Evolutionary conservation across 2,329 filamentous ascomycete genomes (phyloP).

Genomic region (Ophiostoma sp.): DNA sequence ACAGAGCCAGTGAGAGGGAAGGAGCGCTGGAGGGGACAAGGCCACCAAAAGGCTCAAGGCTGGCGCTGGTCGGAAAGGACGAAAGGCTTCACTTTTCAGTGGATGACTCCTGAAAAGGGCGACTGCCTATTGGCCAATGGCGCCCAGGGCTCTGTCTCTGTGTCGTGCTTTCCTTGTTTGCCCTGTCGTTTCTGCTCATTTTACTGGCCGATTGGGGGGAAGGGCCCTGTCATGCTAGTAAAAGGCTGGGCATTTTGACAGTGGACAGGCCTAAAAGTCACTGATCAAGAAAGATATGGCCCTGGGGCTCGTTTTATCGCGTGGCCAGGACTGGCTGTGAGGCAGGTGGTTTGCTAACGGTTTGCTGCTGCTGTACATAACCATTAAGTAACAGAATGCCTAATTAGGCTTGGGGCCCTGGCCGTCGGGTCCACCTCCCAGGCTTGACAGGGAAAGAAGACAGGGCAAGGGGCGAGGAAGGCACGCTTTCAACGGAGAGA

Average conservation of each 20-base stretch:
- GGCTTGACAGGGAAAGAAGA: neutral
- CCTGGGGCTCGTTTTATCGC: conserved; percentile 27
- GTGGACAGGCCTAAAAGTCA: neutral
- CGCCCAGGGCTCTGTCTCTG: conserved; percentile 14
- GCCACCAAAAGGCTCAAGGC: neutral
- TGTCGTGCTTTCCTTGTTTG: neutral
- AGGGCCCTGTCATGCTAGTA: neutral
- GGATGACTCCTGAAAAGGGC: neutral
- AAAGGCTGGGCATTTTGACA: conserved; percentile 3
- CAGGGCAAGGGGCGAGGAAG: conserved; percentile 13
- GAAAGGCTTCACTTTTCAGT: neutral
- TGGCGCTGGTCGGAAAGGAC: neutral
- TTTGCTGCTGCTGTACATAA: conserved; percentile 30
- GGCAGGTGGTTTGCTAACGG: conserved; percentile 27
- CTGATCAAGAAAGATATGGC: neutral
- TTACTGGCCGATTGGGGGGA: neutral
- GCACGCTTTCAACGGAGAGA: neutral
- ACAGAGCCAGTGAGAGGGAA: neutral
- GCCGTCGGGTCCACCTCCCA: conserved; percentile 13
- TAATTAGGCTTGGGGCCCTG: conserved; percentile 24
- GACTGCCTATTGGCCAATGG: conserved; percentile 27
- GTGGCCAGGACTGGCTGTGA: conserved; percentile 27
- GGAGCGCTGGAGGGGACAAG: neutral
- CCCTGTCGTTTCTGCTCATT: neutral
- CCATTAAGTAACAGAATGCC: conserved; percentile 31